These are phyloP conservation scores for Xylaria grammica DNA, from an alignment of 495 filamentous ascomycete genomes.

Conservation along the genomic window DNA sequence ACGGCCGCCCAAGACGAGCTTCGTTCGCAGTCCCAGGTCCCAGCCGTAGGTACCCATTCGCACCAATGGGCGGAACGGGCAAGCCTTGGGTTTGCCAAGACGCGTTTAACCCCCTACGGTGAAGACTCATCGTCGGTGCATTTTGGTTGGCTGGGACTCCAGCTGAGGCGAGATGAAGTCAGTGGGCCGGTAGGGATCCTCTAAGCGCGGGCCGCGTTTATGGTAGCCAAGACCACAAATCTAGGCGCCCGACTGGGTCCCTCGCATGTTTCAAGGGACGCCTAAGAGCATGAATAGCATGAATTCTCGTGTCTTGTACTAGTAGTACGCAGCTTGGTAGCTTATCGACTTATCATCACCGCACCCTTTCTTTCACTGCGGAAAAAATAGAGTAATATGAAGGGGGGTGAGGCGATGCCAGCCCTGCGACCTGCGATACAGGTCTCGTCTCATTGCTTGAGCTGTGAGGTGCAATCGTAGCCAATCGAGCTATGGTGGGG, in stretches of 20 bases:
- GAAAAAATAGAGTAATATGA: slow-evolving; percentile 19
- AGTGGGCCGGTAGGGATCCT: slow-evolving; percentile 26
- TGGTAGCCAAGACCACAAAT: slow-evolving; percentile 14
- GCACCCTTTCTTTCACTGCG: too few species aligned
- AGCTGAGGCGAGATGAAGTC: slow-evolving; percentile 32
- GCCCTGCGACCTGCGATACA: slow-evolving; percentile 6
- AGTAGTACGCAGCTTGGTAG: not conserved
- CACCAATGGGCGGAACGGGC: not conserved
- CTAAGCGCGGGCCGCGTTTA: slow-evolving; percentile 38
- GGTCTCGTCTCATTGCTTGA: slow-evolving; percentile 24
- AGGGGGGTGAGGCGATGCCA: slow-evolving; percentile 30
- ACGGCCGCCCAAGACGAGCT: not conserved
- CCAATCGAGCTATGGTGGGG: slow-evolving; percentile 30
- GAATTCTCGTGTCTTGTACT: not conserved
- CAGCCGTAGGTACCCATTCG: slow-evolving; percentile 12
- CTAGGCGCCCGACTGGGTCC: slow-evolving; percentile 1
- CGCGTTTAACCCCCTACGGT: slow-evolving; percentile 20
- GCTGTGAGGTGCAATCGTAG: slow-evolving; percentile 16
- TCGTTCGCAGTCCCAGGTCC: not conserved
- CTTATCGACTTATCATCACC: not conserved
- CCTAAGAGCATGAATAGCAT: not conserved
- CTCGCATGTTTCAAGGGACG: slow-evolving; percentile 14
- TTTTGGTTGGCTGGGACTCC: slow-evolving; percentile 32
- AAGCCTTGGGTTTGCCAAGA: slow-evolving; percentile 21
- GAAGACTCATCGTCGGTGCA: slow-evolving; percentile 18